Base-by-base conservation (phyloP, 2,329 filamentous ascomycete species). In the Penicillium janthinellum region DNA sequence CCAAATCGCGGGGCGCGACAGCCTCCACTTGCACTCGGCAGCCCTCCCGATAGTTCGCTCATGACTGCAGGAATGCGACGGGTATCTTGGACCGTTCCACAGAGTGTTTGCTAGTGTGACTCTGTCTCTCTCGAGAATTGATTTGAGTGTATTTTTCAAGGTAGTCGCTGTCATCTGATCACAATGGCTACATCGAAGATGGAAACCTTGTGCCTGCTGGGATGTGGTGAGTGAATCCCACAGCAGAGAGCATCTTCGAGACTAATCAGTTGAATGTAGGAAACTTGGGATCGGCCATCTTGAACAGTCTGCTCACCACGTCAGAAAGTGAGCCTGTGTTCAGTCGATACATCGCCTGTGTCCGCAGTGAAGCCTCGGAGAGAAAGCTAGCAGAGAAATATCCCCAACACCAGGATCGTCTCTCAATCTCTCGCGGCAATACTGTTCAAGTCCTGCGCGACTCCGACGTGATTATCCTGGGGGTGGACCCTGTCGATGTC, bases 401-500 rank as follows among this genome's bases (percentile, higher is more conserved):
- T 54, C n/a, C 68, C 3, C 25, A 70, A 2, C 67, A 75, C 15
- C 60, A 64, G 0, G 58, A 74, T 17, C 70, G 72, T 45, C 58
- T 77, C 7, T 64, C 74, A 1, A 67, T 78, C 1, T 71, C 70
- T 4, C 72, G 75, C 5, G 71, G 74, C 1, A 73, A 77, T 53
- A 76, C 74, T 35, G 65, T 73, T 41, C 66, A 68, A 12, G 79
- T 78, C 2, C 67, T 75, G 0, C 58, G 72, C 20, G 59, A 67
- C 0, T 73, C 80, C 3, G 70, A 79, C 11, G 73, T 83, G 1
- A 61, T 83, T 1, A 74, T 85, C 1, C 71, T 85, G 1, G 82
- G 72, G 2, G 77, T 79, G 1, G 80, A 84, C 44, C 83, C 83
- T 0, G 68, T 76, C 1, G 77, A 81, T 25, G 75, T 84, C 1